Evolutionary conservation across 2,329 filamentous ascomycete species (phyloP).

Genomic region (Pezicula carpinea): DNA sequence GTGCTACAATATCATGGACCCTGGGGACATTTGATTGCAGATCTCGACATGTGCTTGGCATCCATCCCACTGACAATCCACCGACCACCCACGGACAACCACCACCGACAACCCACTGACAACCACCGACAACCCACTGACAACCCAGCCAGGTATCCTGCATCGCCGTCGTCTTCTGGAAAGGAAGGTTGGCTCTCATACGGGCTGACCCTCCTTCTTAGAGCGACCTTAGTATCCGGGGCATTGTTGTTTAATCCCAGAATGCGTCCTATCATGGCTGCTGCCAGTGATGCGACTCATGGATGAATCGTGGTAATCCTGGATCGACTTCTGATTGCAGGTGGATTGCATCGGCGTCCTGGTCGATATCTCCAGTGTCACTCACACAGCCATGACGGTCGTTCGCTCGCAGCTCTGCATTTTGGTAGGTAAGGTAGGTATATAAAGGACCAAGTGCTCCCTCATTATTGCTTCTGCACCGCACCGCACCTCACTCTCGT

Average conservation of each 20-base stretch:
- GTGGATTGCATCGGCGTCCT: too few species aligned
- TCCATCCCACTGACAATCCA: too few species aligned
- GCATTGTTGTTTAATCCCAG: slow-evolving; percentile 2
- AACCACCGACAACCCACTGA: too few species aligned
- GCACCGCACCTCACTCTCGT: slow-evolving; percentile 9
- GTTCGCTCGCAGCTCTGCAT: not conserved
- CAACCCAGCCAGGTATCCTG: not conserved
- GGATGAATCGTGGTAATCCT: not conserved
- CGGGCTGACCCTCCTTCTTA: slow-evolving; percentile 12
- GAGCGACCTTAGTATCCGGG: slow-evolving; percentile 5
- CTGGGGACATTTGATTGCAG: too few species aligned
- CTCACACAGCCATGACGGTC: not conserved
- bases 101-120: too few species aligned
- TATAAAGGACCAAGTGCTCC: slow-evolving; percentile 14
- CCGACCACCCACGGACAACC: not conserved
- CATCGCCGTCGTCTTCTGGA: not conserved
- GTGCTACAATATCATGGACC: too few species aligned
- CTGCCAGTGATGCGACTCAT: not conserved
- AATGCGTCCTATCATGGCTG: slow-evolving; percentile 1
- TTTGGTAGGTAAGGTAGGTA: too few species aligned
- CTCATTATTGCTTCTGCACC: slow-evolving; percentile 1
- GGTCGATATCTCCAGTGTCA: not conserved
- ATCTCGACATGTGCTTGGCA: too few species aligned
- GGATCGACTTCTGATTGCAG: not conserved
- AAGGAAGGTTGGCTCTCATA: slow-evolving; percentile 2